These are phyloP conservation scores for Sporothrix schenckii DNA, from an alignment of 2,329 filamentous ascomycete genomes.

Conservation along the genomic window DNA sequence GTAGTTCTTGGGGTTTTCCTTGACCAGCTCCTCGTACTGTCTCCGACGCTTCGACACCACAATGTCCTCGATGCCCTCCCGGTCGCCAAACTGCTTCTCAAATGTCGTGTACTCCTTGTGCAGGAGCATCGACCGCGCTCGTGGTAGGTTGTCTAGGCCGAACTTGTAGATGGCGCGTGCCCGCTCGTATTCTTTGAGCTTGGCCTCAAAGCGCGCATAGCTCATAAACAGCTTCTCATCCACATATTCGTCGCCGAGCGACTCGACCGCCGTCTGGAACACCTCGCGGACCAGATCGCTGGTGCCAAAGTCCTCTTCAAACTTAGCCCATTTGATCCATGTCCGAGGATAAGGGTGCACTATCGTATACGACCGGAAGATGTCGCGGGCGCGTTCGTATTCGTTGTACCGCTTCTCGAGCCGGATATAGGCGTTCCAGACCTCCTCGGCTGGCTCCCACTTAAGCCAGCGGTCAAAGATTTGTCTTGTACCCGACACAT, in stretches of 20 bases:
- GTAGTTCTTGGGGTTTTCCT: slow-evolving; percentile 94
- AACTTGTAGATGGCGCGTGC: slow-evolving; percentile 96
- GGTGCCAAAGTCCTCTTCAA: slow-evolving; percentile 93
- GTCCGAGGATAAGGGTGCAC: slow-evolving; percentile 94
- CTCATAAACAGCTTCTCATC: slow-evolving; percentile 95
- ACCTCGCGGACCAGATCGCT: slow-evolving; percentile 91
- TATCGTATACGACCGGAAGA: slow-evolving; percentile 87
- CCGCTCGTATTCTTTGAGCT: slow-evolving; percentile 92
- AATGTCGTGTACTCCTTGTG: slow-evolving; percentile 97
- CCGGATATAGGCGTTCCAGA: slow-evolving; percentile 96
- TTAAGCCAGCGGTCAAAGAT: slow-evolving; percentile 98
- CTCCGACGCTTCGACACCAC: slow-evolving; percentile 91
- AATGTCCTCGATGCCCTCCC: slow-evolving; percentile 91
- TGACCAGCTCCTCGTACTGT: slow-evolving; percentile 91
- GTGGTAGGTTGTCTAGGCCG: slow-evolving; percentile 85
- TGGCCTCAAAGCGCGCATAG: slow-evolving; percentile 92
- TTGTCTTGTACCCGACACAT: slow-evolving; percentile 86
- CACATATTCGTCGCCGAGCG: slow-evolving; percentile 90
- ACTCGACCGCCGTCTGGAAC: slow-evolving; percentile 84
- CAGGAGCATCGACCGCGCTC: slow-evolving; percentile 79
- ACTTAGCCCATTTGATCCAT: slow-evolving; percentile 98
- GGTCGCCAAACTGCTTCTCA: slow-evolving; percentile 96
- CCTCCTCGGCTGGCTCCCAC: slow-evolving; percentile 95
- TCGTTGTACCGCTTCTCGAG: slow-evolving; percentile 94
- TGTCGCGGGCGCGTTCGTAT: slow-evolving; percentile 83